phyloP scores from a whole-genome alignment of 352 stramenopile genomes.

The Globisporangium nunn region DNA sequence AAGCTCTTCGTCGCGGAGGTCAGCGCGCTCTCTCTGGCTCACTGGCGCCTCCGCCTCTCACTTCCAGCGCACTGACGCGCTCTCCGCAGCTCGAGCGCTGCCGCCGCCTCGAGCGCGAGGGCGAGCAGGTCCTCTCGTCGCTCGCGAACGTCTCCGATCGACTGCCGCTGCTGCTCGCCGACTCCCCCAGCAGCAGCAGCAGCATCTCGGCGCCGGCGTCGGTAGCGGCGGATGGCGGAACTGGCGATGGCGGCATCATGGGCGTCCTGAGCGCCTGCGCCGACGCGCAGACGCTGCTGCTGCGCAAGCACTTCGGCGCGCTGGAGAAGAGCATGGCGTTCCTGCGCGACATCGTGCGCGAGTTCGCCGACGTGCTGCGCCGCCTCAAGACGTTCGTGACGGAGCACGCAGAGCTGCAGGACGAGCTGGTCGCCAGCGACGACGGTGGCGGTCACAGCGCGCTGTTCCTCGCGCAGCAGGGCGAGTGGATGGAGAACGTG shows the following conservation, averaged over 20 bases:
- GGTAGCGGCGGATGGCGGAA: neutral
- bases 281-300: slow-evolving; percentile 31
- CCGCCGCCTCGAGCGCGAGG: slow-evolving; percentile 46
- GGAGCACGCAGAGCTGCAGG: slow-evolving; percentile 26
- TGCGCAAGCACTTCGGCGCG: slow-evolving; percentile 58
- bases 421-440: slow-evolving; percentile 12
- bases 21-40: neutral
- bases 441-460: neutral
- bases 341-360: slow-evolving; percentile 39
- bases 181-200: neutral
- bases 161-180: slow-evolving; percentile 34
- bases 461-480: slow-evolving; percentile 20
- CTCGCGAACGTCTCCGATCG: slow-evolving; percentile 60
- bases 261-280: slow-evolving; percentile 39
- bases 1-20: slow-evolving; percentile 62
- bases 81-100: slow-evolving; percentile 34
- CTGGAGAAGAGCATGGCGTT: slow-evolving; percentile 62
- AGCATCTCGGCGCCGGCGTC: too few species aligned
- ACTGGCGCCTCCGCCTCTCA: neutral
- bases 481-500: slow-evolving; percentile 78
- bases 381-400: slow-evolving; percentile 32
- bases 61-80: neutral
- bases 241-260: slow-evolving; percentile 13
- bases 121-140: slow-evolving; percentile 54
- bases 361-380: slow-evolving; percentile 37